Conservation (phyloP, 345 rosid species). For the Eucalyptus polyanthemos region DNA sequence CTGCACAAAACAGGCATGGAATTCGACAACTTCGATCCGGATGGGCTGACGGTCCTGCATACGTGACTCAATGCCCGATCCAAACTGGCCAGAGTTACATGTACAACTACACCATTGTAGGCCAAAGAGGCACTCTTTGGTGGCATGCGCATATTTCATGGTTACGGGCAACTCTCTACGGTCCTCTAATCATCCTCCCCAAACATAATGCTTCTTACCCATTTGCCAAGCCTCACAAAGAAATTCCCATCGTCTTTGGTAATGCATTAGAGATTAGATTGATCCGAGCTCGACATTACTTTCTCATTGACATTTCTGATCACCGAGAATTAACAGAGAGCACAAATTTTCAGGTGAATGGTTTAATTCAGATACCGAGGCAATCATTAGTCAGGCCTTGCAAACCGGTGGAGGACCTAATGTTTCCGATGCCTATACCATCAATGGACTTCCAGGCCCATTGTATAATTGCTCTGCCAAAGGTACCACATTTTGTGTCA, state of each 20-base stretch:
- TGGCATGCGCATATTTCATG: slow-evolving; percentile 55
- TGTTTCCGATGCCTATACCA: slow-evolving; percentile 72
- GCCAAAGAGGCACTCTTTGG: slow-evolving; percentile 49
- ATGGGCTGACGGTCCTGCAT: slow-evolving; percentile 60
- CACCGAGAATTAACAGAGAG: neutral
- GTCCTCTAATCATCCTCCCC: slow-evolving; percentile 67
- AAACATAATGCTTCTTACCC: slow-evolving; percentile 52
- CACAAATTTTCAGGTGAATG: slow-evolving; percentile 45
- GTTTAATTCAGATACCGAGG: slow-evolving; percentile 65
- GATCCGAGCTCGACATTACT: neutral
- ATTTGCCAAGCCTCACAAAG: slow-evolving; percentile 59
- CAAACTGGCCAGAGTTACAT: slow-evolving; percentile 42
- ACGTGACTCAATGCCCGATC: slow-evolving; percentile 54
- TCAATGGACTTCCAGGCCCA: slow-evolving; percentile 72
- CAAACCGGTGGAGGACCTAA: slow-evolving; percentile 74
- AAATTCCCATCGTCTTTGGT: slow-evolving; percentile 65
- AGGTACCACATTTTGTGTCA: slow-evolving; percentile 3
- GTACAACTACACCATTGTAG: slow-evolving; percentile 41
- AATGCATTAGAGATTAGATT: neutral
- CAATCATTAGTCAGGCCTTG: slow-evolving; percentile 51
- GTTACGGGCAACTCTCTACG: slow-evolving; percentile 65
- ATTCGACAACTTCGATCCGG: slow-evolving; percentile 41
- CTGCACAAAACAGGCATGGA: slow-evolving; percentile 38
- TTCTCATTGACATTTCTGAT: neutral
- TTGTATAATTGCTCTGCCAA: slow-evolving; percentile 67